phyloP scores from a whole-genome alignment of 805 yeast genomes.

The Tetrapisispora fleetii region DNA sequence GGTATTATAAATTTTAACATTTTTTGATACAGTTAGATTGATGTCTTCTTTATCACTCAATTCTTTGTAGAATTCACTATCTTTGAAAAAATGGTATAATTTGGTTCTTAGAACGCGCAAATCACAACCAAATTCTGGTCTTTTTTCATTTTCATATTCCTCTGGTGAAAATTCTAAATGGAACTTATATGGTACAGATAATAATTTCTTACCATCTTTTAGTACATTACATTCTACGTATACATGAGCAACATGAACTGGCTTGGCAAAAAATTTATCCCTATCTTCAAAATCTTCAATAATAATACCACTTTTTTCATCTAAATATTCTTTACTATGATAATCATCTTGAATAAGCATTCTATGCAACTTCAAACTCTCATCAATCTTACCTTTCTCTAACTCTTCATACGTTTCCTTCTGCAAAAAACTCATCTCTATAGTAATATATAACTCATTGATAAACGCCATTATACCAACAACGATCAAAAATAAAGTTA shows the following conservation, averaged over 20 bases:
- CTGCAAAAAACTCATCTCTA: constrained; percentile 27
- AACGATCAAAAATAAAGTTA: constrained; percentile 24
- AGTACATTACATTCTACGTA: constrained; percentile 42
- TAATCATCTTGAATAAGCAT: constrained; percentile 26
- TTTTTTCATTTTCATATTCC: constrained; percentile 50
- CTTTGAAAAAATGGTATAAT: constrained; percentile 45
- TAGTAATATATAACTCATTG: constrained; percentile 26
- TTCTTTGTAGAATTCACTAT: constrained; percentile 29
- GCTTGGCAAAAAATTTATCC: constrained; percentile 59
- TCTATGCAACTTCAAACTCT: constrained; percentile 22
- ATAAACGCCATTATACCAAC: constrained; percentile 27
- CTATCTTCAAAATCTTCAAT: constrained; percentile 35
- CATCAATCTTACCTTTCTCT: constrained; percentile 24
- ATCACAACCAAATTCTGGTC: constrained; percentile 63
- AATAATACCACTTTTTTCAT: constrained; percentile 25
- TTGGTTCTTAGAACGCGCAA: constrained; percentile 52
- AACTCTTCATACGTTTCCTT: constrained; percentile 27
- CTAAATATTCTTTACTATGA: constrained; percentile 25
- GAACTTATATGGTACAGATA: constrained; percentile 38
- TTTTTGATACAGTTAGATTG: constrained; percentile 23
- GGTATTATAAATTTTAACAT: constrained; percentile 31
- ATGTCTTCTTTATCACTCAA: constrained; percentile 6
- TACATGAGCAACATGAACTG: constrained; percentile 71
- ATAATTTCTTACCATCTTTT: constrained; percentile 12
- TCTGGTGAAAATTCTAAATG: constrained; percentile 77